phyloP scores from a whole-genome alignment of 208 protist species.

The Leishmania mexicana region DNA sequence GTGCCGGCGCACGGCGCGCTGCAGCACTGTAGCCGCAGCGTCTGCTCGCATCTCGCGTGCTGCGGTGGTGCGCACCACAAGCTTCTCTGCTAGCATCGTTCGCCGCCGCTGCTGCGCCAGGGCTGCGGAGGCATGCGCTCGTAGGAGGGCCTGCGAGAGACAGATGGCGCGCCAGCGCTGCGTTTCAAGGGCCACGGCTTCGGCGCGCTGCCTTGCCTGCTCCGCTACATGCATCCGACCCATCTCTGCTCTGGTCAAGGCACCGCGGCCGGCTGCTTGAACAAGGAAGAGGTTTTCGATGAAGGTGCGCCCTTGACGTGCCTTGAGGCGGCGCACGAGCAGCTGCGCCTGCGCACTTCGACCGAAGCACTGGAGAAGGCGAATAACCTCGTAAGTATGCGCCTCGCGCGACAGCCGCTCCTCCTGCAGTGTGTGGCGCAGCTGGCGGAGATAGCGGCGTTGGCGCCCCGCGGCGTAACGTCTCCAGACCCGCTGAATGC shows the following conservation, averaged over 20 bases:
- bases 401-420: slow-evolving; percentile 52
- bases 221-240: neutral
- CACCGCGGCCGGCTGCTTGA: slow-evolving; percentile 44
- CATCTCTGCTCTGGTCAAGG: slow-evolving; percentile 24
- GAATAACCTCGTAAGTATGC: slow-evolving; percentile 27
- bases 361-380: slow-evolving; percentile 52
- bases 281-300: slow-evolving; percentile 46
- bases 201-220: slow-evolving; percentile 19
- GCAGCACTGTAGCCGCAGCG: slow-evolving; percentile 42
- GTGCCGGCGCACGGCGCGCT: slow-evolving; percentile 42
- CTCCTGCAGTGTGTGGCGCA: slow-evolving; percentile 35
- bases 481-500: slow-evolving; percentile 52
- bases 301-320: slow-evolving; percentile 48
- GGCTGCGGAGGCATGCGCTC: slow-evolving; percentile 5
- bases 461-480: slow-evolving; percentile 48
- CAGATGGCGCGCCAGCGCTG: neutral
- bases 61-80: slow-evolving; percentile 34
- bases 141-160: slow-evolving; percentile 16
- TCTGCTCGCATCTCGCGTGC: slow-evolving; percentile 45
- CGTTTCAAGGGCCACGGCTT: slow-evolving; percentile 4
- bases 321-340: slow-evolving; percentile 33
- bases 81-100: slow-evolving; percentile 35
- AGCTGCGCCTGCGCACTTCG: slow-evolving; percentile 49
- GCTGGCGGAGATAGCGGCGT: slow-evolving; percentile 57
- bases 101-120: slow-evolving; percentile 2